Conservation (phyloP, 192 early-diverging fungal genomes). For the Linnemannia exigua region DNA sequence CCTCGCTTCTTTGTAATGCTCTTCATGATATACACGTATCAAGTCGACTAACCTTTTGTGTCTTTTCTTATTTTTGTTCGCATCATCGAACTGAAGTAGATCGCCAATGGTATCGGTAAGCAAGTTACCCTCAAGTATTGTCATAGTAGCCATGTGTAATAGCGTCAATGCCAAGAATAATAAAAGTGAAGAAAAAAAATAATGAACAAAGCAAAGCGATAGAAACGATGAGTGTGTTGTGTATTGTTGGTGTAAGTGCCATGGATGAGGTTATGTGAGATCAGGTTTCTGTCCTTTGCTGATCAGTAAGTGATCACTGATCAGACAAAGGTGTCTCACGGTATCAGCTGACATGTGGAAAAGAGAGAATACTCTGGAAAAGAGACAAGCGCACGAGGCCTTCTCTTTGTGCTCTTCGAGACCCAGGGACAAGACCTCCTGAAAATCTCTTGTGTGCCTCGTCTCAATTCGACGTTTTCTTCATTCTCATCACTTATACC, state of each 20-base stretch:
- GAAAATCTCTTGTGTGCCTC: background rate
- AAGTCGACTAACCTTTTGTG: background rate
- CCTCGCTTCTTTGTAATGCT: background rate
- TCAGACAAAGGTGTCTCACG: no score
- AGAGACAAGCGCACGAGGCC: no score
- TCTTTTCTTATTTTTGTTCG: background rate
- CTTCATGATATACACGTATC: background rate
- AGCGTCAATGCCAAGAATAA: background rate
- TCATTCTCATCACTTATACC: slow-evolving; percentile 6
- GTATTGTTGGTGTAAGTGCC: background rate
- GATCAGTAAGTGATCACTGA: no score
- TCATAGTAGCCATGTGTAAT: background rate
- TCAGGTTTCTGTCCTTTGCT: background rate
- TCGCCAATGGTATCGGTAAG: background rate
- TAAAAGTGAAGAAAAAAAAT: background rate
- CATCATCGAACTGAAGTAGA: background rate
- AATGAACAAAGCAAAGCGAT: background rate
- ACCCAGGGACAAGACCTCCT: no score
- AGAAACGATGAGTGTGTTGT: background rate
- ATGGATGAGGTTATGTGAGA: background rate
- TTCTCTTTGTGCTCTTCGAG: no score
- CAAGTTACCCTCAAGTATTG: background rate
- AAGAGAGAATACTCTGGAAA: no score
- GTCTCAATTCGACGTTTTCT: background rate
- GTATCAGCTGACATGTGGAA: no score